Evolutionary conservation across 225 moss, liverwort and hornwort genomes (phyloP).

Genomic region (Anthoceros angustus): DNA sequence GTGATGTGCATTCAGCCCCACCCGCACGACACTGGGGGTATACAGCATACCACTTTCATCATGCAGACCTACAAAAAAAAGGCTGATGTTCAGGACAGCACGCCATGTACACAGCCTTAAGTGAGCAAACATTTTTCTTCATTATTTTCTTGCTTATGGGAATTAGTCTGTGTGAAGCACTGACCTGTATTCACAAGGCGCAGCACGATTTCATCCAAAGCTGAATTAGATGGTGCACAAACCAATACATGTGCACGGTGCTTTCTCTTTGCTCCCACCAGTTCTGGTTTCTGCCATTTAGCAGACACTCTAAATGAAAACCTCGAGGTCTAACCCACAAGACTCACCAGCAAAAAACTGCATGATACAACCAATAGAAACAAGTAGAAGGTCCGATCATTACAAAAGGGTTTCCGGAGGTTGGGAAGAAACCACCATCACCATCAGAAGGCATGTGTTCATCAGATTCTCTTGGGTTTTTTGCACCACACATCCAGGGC

Average conservation of each 20-base stretch:
- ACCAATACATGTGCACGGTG: slow-evolving; percentile 86
- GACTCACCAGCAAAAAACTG: neutral
- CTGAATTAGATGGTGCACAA: slow-evolving; percentile 97
- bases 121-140: too few species aligned
- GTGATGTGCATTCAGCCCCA: slow-evolving; percentile 98
- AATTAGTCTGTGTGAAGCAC: neutral
- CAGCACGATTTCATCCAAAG: slow-evolving; percentile 92
- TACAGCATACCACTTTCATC: slow-evolving; percentile 77
- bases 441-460: slow-evolving; percentile 85
- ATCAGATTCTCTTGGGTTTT: slow-evolving; percentile 64
- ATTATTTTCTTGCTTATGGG: too few species aligned
- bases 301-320: neutral
- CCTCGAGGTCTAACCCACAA: neutral
- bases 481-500: slow-evolving; percentile 64
- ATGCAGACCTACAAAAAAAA: slow-evolving; percentile 48
- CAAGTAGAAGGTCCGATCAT: slow-evolving; percentile 9
- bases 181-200: slow-evolving; percentile 74
- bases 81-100: too few species aligned
- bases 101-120: too few species aligned
- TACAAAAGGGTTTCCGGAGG: slow-evolving; percentile 71
- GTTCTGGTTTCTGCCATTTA: slow-evolving; percentile 60
- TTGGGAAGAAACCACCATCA: slow-evolving; percentile 78
- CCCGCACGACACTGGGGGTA: slow-evolving; percentile 83
- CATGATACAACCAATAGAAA: neutral
- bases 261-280: slow-evolving; percentile 66